A percentile compares a stretch with the other conserved stretches of the same genome.
These are phyloP conservation scores for Chrysanthemum seticuspe DNA, from an alignment of 129 eudicot genomes.

Conservation along the genomic window DNA sequence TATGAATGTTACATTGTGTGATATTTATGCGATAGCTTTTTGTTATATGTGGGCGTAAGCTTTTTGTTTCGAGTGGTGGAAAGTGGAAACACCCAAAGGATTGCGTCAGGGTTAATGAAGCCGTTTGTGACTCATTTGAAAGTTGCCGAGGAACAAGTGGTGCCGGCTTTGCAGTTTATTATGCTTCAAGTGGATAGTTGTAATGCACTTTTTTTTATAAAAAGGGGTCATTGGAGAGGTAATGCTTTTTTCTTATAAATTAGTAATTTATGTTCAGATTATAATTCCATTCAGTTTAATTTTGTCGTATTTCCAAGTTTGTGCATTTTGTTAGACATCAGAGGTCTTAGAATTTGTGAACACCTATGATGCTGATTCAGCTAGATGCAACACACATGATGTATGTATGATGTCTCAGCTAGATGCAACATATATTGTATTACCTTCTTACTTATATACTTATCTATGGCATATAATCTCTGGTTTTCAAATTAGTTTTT, in stretches of 20 bases:
- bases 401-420: too few relatives aligned
- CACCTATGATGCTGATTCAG: constrained; percentile 90
- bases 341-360: constrained; percentile 85
- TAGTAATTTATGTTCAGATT: neutral
- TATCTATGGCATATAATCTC: too few relatives aligned
- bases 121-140: constrained; percentile 83
- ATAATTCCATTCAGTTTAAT: constrained; percentile 3
- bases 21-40: too few relatives aligned
- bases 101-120: constrained; percentile 88
- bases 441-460: too few relatives aligned
- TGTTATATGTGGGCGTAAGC: constrained; percentile 60
- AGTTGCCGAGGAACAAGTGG: constrained; percentile 86
- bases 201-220: too few relatives aligned
- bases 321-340: constrained; percentile 96
- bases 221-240: constrained; percentile 99
- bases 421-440: too few relatives aligned
- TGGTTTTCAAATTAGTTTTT: too few relatives aligned
- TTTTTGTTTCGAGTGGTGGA: constrained; percentile 78
- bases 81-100: constrained; percentile 73
- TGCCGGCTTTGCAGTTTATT: constrained; percentile 56
- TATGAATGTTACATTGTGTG: too few relatives aligned
- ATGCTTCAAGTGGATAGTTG: constrained; percentile 68
- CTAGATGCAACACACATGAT: constrained; percentile 90
- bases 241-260: neutral
- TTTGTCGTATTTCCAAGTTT: constrained; percentile 52